Evolutionary conservation across 352 stramenopile genomes (phyloP).

Genomic region (Globisporangium carolinianum): DNA sequence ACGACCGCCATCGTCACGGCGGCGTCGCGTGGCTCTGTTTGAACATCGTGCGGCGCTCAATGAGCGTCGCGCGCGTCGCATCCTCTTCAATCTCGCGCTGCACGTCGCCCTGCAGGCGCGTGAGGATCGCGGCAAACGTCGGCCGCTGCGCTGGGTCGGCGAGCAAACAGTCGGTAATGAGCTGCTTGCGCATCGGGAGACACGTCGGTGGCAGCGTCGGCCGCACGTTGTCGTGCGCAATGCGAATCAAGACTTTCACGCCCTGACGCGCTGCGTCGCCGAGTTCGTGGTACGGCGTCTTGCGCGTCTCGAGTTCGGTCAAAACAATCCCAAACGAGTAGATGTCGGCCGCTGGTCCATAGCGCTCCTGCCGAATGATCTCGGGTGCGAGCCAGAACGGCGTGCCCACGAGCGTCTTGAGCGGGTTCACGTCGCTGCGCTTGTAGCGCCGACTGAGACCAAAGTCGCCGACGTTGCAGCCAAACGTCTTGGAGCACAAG

Average conservation of each 20-base stretch:
- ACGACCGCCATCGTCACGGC: too few relatives aligned
- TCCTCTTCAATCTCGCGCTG: conserved; percentile 72
- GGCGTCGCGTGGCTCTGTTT: conserved; percentile 7
- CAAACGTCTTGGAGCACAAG: conserved; percentile 81
- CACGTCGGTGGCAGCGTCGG: conserved; percentile 63
- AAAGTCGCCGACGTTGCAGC: conserved; percentile 87
- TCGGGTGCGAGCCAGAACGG: conserved; percentile 85
- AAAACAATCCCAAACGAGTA: conserved; percentile 88
- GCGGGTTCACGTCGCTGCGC: conserved; percentile 61
- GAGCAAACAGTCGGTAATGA: conserved; percentile 73
- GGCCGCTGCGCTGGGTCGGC: conserved; percentile 46
- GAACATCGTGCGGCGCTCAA: conserved; percentile 21
- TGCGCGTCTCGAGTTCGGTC: conserved; percentile 78
- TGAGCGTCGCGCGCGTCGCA: conserved; percentile 18
- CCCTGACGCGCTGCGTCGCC: not conserved
- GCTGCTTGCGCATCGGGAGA: conserved; percentile 40
- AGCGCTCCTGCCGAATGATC: conserved; percentile 84
- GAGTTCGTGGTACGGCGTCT: conserved; percentile 78
- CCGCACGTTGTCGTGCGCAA: conserved; percentile 64
- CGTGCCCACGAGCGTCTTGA: conserved; percentile 81
- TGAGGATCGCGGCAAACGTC: conserved; percentile 72
- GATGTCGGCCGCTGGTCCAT: conserved; percentile 74
- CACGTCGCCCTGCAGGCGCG: conserved; percentile 67
- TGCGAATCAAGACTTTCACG: conserved; percentile 74
- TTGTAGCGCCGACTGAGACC: conserved; percentile 78